Evolutionary conservation across 805 yeast genomes (phyloP).

Genomic region (Candida peoriensis): DNA sequence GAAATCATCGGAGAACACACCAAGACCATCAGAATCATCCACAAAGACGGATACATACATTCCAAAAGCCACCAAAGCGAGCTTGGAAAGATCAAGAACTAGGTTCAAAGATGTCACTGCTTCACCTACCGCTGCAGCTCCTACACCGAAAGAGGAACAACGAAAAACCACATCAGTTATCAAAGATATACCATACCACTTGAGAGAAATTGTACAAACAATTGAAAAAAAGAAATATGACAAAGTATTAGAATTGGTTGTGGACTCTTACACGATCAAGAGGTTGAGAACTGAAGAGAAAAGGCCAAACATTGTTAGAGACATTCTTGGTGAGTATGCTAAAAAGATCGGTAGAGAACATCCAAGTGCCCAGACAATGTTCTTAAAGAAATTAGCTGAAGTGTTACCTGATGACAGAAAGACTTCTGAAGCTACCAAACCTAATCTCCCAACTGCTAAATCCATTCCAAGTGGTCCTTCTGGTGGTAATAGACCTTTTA

Average conservation of each 20-base stretch:
- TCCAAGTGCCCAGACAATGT: too few relatives aligned
- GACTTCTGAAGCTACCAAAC: slow-evolving; percentile 1
- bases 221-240: not conserved
- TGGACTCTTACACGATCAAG: not conserved
- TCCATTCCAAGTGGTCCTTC: not conserved
- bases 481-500: not conserved
- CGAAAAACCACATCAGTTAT: not conserved
- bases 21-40: not conserved
- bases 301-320: not conserved
- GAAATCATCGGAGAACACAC: not conserved
- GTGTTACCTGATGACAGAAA: too few relatives aligned
- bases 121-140: not conserved
- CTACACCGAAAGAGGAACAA: not conserved
- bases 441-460: slow-evolving; percentile 2
- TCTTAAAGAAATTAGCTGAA: too few relatives aligned
- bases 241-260: not conserved
- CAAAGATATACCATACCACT: not conserved
- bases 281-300: not conserved
- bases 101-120: slow-evolving; percentile 7
- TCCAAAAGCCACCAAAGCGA: not conserved
- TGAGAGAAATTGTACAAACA: slow-evolving; percentile 1
- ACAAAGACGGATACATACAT: not conserved
- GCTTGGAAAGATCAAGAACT: not conserved
- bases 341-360: not conserved
- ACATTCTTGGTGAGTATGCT: slow-evolving; percentile 2